A percentile compares a stretch with the other conserved stretches of the same genome.
Conservation (phyloP, 1,139 yeast genomes). For the Suhomyces bolitotheri region DNA sequence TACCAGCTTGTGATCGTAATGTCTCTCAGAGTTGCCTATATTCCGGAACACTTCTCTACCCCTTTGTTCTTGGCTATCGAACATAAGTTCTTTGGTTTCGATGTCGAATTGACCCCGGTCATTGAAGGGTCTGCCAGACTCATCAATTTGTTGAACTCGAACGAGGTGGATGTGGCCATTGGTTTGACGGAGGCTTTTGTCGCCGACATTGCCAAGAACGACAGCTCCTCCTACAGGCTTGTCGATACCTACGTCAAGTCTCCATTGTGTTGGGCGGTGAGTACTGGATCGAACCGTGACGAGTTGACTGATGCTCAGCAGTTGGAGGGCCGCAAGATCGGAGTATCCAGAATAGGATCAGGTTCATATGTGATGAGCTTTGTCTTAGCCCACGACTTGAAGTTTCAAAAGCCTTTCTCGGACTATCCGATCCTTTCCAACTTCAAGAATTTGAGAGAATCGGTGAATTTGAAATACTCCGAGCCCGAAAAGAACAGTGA, state of each 20-base stretch:
- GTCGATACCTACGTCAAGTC: slow-evolving; percentile 82
- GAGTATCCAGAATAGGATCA: slow-evolving; percentile 86
- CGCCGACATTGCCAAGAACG: slow-evolving; percentile 76
- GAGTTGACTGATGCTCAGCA: slow-evolving; percentile 54
- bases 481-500: slow-evolving; percentile 50
- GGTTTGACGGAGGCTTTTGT: slow-evolving; percentile 92
- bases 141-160: slow-evolving; percentile 66
- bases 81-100: slow-evolving; percentile 46
- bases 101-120: slow-evolving; percentile 67
- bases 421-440: slow-evolving; percentile 62
- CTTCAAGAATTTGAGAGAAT: slow-evolving; percentile 73
- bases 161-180: slow-evolving; percentile 73
- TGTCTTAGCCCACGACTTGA: slow-evolving; percentile 68
- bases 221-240: slow-evolving; percentile 61
- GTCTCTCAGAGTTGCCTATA: slow-evolving; percentile 65
- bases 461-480: slow-evolving; percentile 59
- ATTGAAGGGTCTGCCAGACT: slow-evolving; percentile 90
- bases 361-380: slow-evolving; percentile 91
- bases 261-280: slow-evolving; percentile 88
- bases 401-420: slow-evolving; percentile 47
- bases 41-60: slow-evolving; percentile 90
- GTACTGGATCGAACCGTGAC: slow-evolving; percentile 65
- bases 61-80: slow-evolving; percentile 74
- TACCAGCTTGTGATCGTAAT: no score
- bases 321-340: slow-evolving; percentile 63